phyloP scores from a whole-genome alignment of 192 early-diverging fungal genomes.

The Entomortierella chlamydospora region DNA sequence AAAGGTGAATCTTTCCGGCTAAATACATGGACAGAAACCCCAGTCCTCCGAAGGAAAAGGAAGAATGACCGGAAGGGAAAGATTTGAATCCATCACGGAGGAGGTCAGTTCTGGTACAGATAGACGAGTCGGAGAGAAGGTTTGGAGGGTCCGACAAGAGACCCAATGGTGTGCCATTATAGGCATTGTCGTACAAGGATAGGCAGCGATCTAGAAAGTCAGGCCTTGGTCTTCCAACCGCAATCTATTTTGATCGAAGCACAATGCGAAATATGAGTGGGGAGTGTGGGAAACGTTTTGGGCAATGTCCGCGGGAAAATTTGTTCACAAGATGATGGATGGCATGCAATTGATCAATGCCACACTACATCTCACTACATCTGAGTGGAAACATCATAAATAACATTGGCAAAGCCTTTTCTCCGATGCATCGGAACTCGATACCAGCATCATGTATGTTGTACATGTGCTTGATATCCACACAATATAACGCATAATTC shows the following conservation, averaged over 20 bases:
- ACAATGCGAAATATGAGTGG: too few species aligned
- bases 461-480: too few species aligned
- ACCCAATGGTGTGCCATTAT: constrained; percentile 27
- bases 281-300: too few species aligned
- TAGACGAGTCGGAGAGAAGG: constrained; percentile 66
- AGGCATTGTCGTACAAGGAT: constrained; percentile 43
- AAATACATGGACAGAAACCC: constrained; percentile 76
- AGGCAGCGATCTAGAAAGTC: constrained; percentile 64
- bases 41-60: constrained; percentile 79
- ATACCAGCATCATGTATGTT: too few species aligned
- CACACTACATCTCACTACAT: too few species aligned
- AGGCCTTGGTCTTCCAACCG: constrained; percentile 62
- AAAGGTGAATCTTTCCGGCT: constrained; percentile 78
- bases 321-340: too few species aligned
- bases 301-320: too few species aligned
- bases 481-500: too few species aligned
- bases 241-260: constrained; percentile 36
- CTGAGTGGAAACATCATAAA: too few species aligned
- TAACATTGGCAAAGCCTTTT: too few species aligned
- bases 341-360: too few species aligned
- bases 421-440: too few species aligned
- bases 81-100: constrained; percentile 85
- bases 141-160: constrained; percentile 53
- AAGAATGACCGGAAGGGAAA: constrained; percentile 94
- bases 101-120: constrained; percentile 64